Evolutionary conservation across 441 rosid genomes (phyloP).

Genomic region (Melastoma candidum): DNA sequence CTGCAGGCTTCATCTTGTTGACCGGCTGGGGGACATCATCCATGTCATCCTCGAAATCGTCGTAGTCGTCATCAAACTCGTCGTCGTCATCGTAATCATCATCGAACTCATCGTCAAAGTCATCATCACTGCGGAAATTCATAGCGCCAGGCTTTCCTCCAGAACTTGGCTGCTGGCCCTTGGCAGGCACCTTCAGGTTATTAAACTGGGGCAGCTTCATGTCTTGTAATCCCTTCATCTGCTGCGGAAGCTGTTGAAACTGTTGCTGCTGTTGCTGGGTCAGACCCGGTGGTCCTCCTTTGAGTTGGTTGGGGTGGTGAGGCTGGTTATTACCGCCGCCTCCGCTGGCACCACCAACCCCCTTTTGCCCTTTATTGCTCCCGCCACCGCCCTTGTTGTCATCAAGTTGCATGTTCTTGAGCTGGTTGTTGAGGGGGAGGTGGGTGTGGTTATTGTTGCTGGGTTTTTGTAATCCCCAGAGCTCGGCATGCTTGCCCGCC

Average conservation of each 20-base stretch:
- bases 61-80: constrained; percentile 31
- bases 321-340: constrained; percentile 16
- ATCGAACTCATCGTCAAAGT: constrained; percentile 32
- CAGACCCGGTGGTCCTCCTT: constrained; percentile 34
- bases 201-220: constrained; percentile 48
- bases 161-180: constrained; percentile 28
- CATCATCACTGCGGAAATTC: constrained; percentile 20
- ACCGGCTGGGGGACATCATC: constrained; percentile 40
- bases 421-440: constrained; percentile 8
- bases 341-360: constrained; percentile 6
- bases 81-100: constrained; percentile 30
- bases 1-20: constrained; percentile 44
- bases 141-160: constrained; percentile 45
- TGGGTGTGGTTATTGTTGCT: constrained; percentile 2
- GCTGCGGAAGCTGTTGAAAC: constrained; percentile 51
- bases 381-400: constrained; percentile 31
- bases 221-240: constrained; percentile 59
- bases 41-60: constrained; percentile 4
- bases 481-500: neutral
- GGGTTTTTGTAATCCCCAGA: constrained; percentile 8
- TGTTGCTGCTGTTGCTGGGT: constrained; percentile 40
- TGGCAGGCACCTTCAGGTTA: constrained; percentile 34
- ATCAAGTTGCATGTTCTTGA: constrained; percentile 15
- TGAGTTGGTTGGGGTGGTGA: constrained; percentile 25
- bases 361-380: constrained; percentile 33